phyloP scores from a whole-genome alignment of 2,329 filamentous ascomycete species.

The Venturia pyrina region DNA sequence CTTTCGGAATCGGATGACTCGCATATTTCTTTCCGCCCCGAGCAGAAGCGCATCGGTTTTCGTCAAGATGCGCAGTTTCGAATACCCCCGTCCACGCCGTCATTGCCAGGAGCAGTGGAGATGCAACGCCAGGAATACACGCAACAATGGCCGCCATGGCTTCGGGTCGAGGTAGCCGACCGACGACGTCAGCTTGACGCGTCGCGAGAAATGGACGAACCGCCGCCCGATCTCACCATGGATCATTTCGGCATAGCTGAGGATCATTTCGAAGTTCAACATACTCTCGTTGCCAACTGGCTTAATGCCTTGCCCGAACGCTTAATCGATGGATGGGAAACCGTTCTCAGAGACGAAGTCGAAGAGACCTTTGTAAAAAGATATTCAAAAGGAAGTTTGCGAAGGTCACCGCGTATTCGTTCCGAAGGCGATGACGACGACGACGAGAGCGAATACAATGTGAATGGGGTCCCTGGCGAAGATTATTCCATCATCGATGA shows the following conservation, averaged over 20 bases:
- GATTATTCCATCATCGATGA: constrained; percentile 6
- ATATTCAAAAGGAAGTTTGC: not conserved
- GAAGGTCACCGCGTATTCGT: not conserved
- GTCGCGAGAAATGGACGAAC: constrained; percentile 5
- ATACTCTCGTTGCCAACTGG: constrained; percentile 4
- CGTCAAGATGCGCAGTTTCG: not conserved
- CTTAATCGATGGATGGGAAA: constrained; percentile 8
- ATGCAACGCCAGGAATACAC: not conserved
- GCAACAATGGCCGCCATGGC: constrained; percentile 8
- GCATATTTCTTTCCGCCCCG: not conserved
- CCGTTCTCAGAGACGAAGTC: constrained; percentile 8
- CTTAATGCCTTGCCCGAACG: constrained; percentile 4
- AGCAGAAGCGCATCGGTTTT: not conserved
- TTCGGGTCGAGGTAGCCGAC: constrained; percentile 5
- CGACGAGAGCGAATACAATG: not conserved
- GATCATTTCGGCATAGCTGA: not conserved
- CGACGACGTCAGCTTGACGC: constrained; percentile 10
- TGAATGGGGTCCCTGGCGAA: not conserved
- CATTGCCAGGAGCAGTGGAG: not conserved
- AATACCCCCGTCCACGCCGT: not conserved
- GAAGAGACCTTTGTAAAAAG: constrained; percentile 2
- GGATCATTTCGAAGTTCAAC: constrained; percentile 1
- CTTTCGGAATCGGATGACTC: not conserved
- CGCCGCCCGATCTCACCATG: not conserved
- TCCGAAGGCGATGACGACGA: not conserved